Base-by-base conservation (phyloP, 2,329 filamentous ascomycete genomes). In the Ascochyta fabae region DNA sequence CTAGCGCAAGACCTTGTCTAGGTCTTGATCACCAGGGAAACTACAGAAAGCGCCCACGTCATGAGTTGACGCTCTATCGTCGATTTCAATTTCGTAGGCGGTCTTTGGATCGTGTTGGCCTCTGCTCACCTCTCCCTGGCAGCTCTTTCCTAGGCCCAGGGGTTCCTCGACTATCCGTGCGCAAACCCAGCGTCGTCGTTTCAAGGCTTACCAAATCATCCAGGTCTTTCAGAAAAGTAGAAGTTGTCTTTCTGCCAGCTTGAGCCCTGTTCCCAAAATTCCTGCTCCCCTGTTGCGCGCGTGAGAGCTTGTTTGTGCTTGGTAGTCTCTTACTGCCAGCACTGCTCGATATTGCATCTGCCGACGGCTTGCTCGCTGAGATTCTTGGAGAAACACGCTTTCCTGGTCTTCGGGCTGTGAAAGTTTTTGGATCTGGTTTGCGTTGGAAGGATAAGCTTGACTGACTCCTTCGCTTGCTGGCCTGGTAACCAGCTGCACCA, bases 171-270 rank as follows among this genome's bases (percentile, higher is more conserved):
- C 24, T 23, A 19, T 15, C 35, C 9, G 9, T 40, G 7, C 24
- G 6, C 16, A 26, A 8, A 33, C 7, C 27, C 7, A 34, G n/a
- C 7, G 12, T 19, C 7, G 12, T 19, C 10, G 4, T 2, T 24
- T 57, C 56, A 22, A 59, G 58, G 36, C 58, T 61, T 4, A 73
- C 58, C 5, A 72, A 44, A 12, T 69, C 61, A 36, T 71, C 70
- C n/a, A 74, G 61, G 35, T 73, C 68, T 10, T 62, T 63, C 29
- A 64, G 63, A 6, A 71, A 38, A n/a, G 54, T 59, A 4, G 70
- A 74, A 7, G 58, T 71, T 4, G 64, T 72, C 27, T 65, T 67
- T 6, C 59, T 62, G 0, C 40, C 46, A 6, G n/a, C 29, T 9
- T 42, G 38, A 0, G 29, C 35, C n/a, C 39, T 27, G 6, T 24